Base-by-base conservation (phyloP, 768 basidiomycete genomes). In the Hypholoma sublateritium region DNA sequence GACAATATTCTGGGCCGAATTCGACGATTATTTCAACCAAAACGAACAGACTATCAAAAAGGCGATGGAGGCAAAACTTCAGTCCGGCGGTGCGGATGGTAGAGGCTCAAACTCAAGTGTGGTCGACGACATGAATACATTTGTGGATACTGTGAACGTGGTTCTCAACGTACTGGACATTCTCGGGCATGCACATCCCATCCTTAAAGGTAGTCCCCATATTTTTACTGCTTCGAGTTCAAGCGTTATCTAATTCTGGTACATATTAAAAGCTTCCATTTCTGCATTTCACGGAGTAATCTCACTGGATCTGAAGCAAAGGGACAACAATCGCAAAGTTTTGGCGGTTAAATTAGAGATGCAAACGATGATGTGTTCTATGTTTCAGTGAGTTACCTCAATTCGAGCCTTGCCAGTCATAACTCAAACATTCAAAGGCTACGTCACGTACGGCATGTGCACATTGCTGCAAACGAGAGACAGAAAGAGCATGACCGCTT, bases 321-420 rank as follows among this genome's bases (percentile, higher is more conserved):
- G 73, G 12, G 76, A 78, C 17, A 80, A 79, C 46, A 74, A 80
- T 56, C 73, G 69, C 58, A 78, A 75, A 56, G 70, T 81, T 14
- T 50, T 74, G 13, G 62, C 67, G 1, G 64, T 82, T 12, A 72
- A 73, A 52, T 47, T 74, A 5, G 70, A 75, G 60, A 81, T 81
- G 76, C 70, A 69, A 41, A 71, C 77, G 35, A 77, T 76, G 75
- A 76, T 81, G 75, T 60, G 62, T 7, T 65, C 69, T 2, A 68
- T 81, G 16, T 67, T 80, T 21, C 72, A 77, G 79, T 79, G 55
- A 6, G 77, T 63, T n/a, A 2, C 14, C 5, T 9, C 21, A 14
- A 22, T 43, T n/a, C 34, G 12, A 24, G 8, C n/a, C 6, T 12
- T 32, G 5, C 28, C 28, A 3, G 28, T 44, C 24, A 7, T 19